Evolutionary conservation across 2,329 filamentous ascomycete species (phyloP).

Genomic region (Neofusicoccum laricinum): DNA sequence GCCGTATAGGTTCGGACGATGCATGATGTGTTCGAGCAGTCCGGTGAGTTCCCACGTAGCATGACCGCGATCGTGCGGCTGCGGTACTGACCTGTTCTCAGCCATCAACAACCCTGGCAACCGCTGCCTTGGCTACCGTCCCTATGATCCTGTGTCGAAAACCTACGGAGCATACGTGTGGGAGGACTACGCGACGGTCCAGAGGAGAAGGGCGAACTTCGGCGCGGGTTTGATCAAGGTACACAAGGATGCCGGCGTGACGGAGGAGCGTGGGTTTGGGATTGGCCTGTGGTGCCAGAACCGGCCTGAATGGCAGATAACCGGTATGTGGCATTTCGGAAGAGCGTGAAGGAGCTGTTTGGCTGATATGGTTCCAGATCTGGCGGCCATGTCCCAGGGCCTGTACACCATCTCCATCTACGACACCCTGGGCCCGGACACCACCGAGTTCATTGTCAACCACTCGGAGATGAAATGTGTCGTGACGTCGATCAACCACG

Average conservation of each 20-base stretch:
- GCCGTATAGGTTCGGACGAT: constrained; percentile 57
- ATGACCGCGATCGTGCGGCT: too few species aligned
- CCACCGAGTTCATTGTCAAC: constrained; percentile 94
- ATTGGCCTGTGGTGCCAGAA: constrained; percentile 86
- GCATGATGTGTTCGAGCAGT: constrained; percentile 76
- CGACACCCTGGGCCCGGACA: constrained; percentile 87
- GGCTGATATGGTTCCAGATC: constrained; percentile 53
- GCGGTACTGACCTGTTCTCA: not conserved
- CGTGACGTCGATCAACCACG: constrained; percentile 74
- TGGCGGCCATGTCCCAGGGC: constrained; percentile 81
- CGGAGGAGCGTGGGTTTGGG: constrained; percentile 62
- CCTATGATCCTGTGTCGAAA: constrained; percentile 73
- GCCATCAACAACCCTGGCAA: constrained; percentile 59
- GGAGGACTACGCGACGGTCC: constrained; percentile 79
- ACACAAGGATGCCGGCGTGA: constrained; percentile 68
- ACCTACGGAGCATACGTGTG: constrained; percentile 76
- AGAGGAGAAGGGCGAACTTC: constrained; percentile 75
- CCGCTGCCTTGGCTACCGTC: constrained; percentile 74
- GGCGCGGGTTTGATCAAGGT: constrained; percentile 83
- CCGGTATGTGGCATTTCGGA: constrained; percentile 49
- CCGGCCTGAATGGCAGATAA: constrained; percentile 84
- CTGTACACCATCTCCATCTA: constrained; percentile 92
- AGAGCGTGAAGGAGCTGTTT: too few species aligned
- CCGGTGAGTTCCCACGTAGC: constrained; percentile 38
- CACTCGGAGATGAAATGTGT: constrained; percentile 76